Base-by-base conservation (phyloP, 441 rosid species). In the Omphalea diandra region DNA sequence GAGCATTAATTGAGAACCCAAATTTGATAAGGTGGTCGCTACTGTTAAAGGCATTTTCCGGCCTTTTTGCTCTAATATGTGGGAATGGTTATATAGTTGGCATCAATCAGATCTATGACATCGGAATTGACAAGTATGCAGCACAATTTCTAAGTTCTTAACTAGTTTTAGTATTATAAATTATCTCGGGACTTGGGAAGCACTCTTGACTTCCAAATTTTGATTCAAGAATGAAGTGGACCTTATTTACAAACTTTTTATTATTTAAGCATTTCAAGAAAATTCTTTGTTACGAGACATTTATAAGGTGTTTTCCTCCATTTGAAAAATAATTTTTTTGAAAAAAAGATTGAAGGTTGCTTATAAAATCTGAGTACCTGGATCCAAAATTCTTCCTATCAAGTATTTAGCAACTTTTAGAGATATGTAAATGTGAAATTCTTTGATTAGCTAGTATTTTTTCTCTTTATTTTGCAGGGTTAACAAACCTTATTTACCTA, bases 31-130 rank as follows among this genome's bases (percentile, higher is more conserved):
- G 84, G 82, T 87, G 88, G 98, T 83, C 94, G 33, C 85, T 94
- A 33, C 70, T 94, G 79, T 75, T 87, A 27, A 94, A 88, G 86
- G 97, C 97, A 14, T 76, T 90, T 67, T 85, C 87, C 7, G 98
- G 98, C 64, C 85, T 94, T 73, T 74, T 90, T 69, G 98, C 97
- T 82, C 90, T 94, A 38, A 81, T 91, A 69, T 94, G 97, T 62
- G 98, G 98, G 54, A 94, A 94, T 76, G 98, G 98, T 35, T 94
- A 91, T 77, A 94, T 94, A 36, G 98, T 94, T 33, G 98, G 98
- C 87, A 88, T 91, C 88, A 94, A 94, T 83, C 98, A 94, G 81
- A 94, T 94, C 81, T 94, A 88, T 49, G 98, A 94, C 76, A 83
- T 94, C 55, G 92, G 95, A 71, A 91, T 94, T 68, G 98, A 94